phyloP scores from a whole-genome alignment of 2,329 filamentous ascomycete genomes.

The Boeremia lycopersici region DNA sequence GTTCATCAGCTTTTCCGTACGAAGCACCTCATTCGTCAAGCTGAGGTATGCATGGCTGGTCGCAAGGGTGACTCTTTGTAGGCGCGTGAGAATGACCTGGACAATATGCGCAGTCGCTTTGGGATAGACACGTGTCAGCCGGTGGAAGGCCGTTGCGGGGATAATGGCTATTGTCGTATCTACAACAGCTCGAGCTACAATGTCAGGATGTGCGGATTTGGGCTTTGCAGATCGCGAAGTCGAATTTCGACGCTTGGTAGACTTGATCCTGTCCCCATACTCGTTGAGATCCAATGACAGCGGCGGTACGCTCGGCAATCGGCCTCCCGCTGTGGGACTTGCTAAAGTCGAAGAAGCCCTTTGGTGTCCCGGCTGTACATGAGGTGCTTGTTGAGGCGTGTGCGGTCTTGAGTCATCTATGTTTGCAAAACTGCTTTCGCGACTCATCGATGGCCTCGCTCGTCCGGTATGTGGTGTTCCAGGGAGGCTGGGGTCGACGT shows the following conservation, averaged over 20 bases:
- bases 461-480: slow-evolving; percentile 32
- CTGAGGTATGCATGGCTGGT: slow-evolving; percentile 96
- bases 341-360: slow-evolving; percentile 38
- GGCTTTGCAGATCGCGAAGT: slow-evolving; percentile 49
- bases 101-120: slow-evolving; percentile 97
- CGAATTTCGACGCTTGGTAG: slow-evolving; percentile 26
- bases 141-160: slow-evolving; percentile 91
- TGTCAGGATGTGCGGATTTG: slow-evolving; percentile 91
- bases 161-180: slow-evolving; percentile 99
- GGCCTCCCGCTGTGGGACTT: slow-evolving; percentile 45
- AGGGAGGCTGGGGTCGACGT: slow-evolving; percentile 46
- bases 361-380: slow-evolving; percentile 29
- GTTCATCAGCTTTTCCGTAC: slow-evolving; percentile 92
- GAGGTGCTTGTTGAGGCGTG: slow-evolving; percentile 34
- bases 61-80: slow-evolving; percentile 91
- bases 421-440: slow-evolving; percentile 39
- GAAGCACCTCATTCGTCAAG: slow-evolving; percentile 85
- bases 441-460: slow-evolving; percentile 27
- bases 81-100: slow-evolving; percentile 91
- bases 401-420: slow-evolving; percentile 39
- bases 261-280: slow-evolving; percentile 27
- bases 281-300: slow-evolving; percentile 68
- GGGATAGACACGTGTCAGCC: slow-evolving; percentile 90
- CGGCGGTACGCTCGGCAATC: slow-evolving; percentile 69
- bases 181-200: slow-evolving; percentile 92